These are phyloP conservation scores for Geotrichum aggregatum DNA, from an alignment of 1,139 yeast genomes.

Conservation along the genomic window DNA sequence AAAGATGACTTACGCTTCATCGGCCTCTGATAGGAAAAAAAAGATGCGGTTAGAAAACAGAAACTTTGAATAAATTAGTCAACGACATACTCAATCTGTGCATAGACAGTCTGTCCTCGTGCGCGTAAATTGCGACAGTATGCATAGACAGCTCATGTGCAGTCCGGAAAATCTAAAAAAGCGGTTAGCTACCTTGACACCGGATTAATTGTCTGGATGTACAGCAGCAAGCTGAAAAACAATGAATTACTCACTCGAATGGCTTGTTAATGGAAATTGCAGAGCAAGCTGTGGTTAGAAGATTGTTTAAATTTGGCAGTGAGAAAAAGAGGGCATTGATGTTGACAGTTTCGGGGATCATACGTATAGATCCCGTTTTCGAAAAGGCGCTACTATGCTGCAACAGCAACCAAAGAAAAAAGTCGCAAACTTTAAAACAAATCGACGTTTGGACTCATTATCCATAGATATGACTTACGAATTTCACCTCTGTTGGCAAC, in stretches of 20 bases:
- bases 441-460: too few species aligned
- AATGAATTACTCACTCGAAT: conserved; percentile 26
- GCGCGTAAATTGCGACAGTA: conserved; percentile 95
- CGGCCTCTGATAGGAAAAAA: conserved; percentile 34
- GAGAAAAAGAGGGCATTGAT: conserved; percentile 1
- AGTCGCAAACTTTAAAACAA: background rate
- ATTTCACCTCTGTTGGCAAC: conserved; percentile 97
- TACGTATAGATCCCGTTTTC: background rate
- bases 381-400: background rate
- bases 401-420: background rate
- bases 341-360: background rate
- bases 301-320: too few species aligned
- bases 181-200: background rate
- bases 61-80: conserved; percentile 5
- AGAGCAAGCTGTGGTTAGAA: too few species aligned
- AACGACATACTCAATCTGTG: conserved; percentile 58
- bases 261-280: conserved; percentile 21
- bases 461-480: conserved; percentile 38
- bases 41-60: background rate
- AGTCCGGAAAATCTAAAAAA: conserved; percentile 68
- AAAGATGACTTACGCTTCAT: conserved; percentile 35
- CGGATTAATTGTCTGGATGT: background rate
- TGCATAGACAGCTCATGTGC: conserved; percentile 98
- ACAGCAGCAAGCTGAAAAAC: background rate
- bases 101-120: conserved; percentile 92